phyloP scores from a whole-genome alignment of 164 flowering plant genomes.

The Paratinospora sagittata region DNA sequence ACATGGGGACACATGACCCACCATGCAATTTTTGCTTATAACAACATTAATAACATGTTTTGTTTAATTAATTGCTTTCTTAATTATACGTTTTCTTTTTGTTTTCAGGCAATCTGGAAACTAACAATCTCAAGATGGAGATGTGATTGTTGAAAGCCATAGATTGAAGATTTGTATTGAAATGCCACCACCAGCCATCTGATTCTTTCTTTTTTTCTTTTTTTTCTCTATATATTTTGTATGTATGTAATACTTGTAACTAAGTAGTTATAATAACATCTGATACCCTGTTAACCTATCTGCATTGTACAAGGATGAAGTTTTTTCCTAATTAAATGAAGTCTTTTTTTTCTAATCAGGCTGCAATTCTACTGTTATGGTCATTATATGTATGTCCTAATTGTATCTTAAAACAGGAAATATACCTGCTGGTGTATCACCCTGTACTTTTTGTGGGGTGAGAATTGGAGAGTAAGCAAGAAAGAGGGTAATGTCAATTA shows the following conservation, averaged over 20 bases:
- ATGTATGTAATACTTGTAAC: constrained; percentile 24
- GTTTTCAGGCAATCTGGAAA: constrained; percentile 47
- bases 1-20: not conserved
- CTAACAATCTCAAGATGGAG: constrained; percentile 28
- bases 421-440: too few species aligned
- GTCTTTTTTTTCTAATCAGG: too few species aligned
- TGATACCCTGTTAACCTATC: constrained; percentile 3
- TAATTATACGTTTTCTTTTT: not conserved
- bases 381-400: too few species aligned
- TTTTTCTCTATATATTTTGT: constrained; percentile 21
- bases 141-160: not conserved
- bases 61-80: not conserved
- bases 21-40: not conserved
- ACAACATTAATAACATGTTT: not conserved
- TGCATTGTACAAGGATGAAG: constrained; percentile 9
- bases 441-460: too few species aligned
- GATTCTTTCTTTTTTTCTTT: not conserved
- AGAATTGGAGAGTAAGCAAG: too few species aligned
- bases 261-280: constrained; percentile 21
- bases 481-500: too few species aligned
- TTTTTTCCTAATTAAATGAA: too few species aligned
- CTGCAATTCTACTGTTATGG: too few species aligned
- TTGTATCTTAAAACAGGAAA: too few species aligned
- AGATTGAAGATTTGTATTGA: not conserved
- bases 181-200: constrained; percentile 6